Base-by-base conservation (phyloP, 176 grass and related monocot species). In the Avena sativa region DNA sequence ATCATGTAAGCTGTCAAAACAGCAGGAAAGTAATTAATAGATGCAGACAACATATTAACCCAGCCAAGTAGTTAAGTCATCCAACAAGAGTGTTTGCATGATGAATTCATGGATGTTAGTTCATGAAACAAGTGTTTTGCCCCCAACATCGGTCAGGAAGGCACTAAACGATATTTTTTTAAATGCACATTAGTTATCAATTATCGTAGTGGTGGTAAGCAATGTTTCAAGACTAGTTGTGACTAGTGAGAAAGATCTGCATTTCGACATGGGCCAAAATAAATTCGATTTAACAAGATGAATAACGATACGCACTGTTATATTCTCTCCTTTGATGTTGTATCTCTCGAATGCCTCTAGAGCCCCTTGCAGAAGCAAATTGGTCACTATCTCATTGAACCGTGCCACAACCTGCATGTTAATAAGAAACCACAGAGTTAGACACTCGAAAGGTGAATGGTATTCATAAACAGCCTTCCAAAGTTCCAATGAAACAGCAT, bases 361-460 rank as follows among this genome's bases (percentile, higher is more conserved):
- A 77, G 97, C 92, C 44, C 97, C 97, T 50, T 99, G 91, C 21
- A 99, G 85, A 44, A 99, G 88, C 76, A 94, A 85, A 70, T 86
- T 93, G 28, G 97, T 99, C 40, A 97, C 92, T 74, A 99, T 71
- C 81, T 95, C 97, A 58, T 99, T 97, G 81, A 99, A 99, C 73
- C 92, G 94, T 25, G 97, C 92, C 66, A 97, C 94, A 44, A 99
- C 92, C 97, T 99, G 92, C 78, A 87, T 11, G 12, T 23, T 20
- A 14, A 84, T 43, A 81, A 91, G 28, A 8, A 48, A 56, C 65
- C 16, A 51, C 52, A 16, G 36, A 63, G 71, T 83, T 74, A 74
- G 69, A 53, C 26, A n/a, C 76, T 23, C 68, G 14, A 23, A 5
- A 36, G 61, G 26, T 15, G 55, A 76, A 84, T 25, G n/a, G 53